These are phyloP conservation scores for Golubevia sp. DNA, from an alignment of 1,284 basidiomycete species.

Conservation along the genomic window DNA sequence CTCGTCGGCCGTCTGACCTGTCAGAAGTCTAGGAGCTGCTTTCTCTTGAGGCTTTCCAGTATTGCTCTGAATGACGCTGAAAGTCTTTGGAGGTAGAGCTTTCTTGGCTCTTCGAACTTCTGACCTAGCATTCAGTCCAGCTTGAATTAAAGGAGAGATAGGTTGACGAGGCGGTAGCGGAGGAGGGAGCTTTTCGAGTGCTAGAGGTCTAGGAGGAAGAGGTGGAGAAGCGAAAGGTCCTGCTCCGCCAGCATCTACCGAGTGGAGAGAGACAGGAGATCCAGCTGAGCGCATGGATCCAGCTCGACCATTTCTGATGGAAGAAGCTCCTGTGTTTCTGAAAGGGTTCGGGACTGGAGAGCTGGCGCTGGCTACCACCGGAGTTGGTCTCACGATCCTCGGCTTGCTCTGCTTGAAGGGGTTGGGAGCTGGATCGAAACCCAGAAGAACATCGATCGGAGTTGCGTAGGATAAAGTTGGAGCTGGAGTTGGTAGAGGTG, in stretches of 20 bases:
- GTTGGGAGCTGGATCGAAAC: constrained; percentile 48
- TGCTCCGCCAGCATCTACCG: too few relatives aligned
- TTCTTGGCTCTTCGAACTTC: constrained; percentile 49
- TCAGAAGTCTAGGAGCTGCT: constrained; percentile 36
- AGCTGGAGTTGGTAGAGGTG: constrained; percentile 17
- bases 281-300: too few relatives aligned
- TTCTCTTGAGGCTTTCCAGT: constrained; percentile 2
- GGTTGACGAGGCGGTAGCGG: constrained; percentile 44
- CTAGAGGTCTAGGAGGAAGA: constrained; percentile 35
- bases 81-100: constrained; percentile 56
- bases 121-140: constrained; percentile 49
- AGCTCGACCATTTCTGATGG: background rate
- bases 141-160: constrained; percentile 58
- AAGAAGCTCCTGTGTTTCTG: background rate
- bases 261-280: too few relatives aligned
- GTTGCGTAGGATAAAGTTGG: constrained; percentile 10
- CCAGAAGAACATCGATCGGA: constrained; percentile 20
- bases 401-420: constrained; percentile 54
- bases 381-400: constrained; percentile 46
- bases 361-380: constrained; percentile 23
- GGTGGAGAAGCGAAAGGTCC: constrained; percentile 22
- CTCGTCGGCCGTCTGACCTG: constrained; percentile 19
- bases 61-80: constrained; percentile 51
- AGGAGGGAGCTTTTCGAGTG: constrained; percentile 34
- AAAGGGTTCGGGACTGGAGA: constrained; percentile 14